phyloP scores from a whole-genome alignment of 139 green algal species.

The Gonium pectorale region DNA sequence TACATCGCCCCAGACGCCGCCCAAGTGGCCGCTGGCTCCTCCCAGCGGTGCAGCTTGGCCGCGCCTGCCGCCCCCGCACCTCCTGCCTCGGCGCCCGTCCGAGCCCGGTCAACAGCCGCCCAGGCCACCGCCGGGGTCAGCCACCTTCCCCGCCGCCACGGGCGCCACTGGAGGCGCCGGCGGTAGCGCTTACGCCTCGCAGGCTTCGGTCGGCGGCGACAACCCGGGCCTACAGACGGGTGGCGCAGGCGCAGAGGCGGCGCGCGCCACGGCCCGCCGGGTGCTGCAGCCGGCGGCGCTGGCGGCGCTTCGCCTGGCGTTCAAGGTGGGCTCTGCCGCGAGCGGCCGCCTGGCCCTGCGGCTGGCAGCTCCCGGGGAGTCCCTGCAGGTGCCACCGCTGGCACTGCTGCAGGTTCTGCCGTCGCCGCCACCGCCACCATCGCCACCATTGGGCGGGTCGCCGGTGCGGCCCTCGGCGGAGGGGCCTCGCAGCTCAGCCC shows the following conservation, averaged over 20 bases:
- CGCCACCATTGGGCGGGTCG: neutral
- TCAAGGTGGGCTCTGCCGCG: neutral
- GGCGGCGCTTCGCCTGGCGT: neutral
- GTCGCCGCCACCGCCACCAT: neutral
- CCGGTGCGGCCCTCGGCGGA: neutral
- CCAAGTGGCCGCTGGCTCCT: too few species aligned
- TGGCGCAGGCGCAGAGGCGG: too few species aligned
- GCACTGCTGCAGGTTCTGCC: too few species aligned
- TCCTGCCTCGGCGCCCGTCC: too few species aligned
- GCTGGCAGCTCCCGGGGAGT: neutral
- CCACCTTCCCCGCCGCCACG: neutral
- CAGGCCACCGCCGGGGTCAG: too few species aligned
- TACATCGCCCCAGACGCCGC: too few species aligned
- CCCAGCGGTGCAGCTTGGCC: too few species aligned
- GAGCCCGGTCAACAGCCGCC: too few species aligned
- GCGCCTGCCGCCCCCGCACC: too few species aligned
- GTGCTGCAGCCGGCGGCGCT: neutral
- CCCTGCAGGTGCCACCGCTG: too few species aligned
- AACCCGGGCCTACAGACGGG: neutral
- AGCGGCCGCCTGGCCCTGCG: constrained; percentile 12
- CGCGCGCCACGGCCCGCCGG: neutral
- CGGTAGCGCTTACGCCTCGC: neutral
- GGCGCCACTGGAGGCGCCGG: neutral
- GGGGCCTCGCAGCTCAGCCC: neutral
- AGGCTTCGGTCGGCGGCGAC: neutral